phyloP scores from a whole-genome alignment of 2,329 filamentous ascomycete genomes.

The Metarhizium album region DNA sequence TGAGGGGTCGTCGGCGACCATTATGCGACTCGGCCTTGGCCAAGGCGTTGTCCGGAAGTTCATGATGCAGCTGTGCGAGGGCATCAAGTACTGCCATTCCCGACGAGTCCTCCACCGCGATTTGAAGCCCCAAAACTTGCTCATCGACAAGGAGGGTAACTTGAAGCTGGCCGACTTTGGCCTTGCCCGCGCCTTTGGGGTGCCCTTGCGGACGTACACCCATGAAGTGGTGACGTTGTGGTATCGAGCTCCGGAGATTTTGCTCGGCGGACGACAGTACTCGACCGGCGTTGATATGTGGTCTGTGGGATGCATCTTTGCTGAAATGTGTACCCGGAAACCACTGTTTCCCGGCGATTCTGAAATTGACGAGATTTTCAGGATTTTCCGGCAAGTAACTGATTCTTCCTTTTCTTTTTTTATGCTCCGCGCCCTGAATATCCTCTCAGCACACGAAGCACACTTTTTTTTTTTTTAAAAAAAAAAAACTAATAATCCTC shows the following conservation, averaged over 20 bases:
- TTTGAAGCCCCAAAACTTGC: conserved; percentile 80
- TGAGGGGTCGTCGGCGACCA: conserved; percentile 55
- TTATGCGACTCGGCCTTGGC: conserved; percentile 61
- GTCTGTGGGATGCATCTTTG: conserved; percentile 90
- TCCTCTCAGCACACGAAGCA: neutral
- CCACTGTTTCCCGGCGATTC: conserved; percentile 87
- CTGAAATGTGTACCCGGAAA: conserved; percentile 92
- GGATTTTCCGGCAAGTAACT: conserved; percentile 56
- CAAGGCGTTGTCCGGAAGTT: conserved; percentile 84
- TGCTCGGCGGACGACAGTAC: conserved; percentile 83
- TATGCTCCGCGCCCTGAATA: neutral
- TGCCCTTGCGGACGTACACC: conserved; percentile 82
- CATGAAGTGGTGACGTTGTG: conserved; percentile 92
- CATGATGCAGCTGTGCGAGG: conserved; percentile 78
- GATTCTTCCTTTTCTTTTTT: neutral
- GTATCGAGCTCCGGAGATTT: conserved; percentile 85
- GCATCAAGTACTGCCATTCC: conserved; percentile 79
- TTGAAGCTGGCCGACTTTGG: conserved; percentile 87
- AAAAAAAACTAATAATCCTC: neutral
- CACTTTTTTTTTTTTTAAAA: neutral
- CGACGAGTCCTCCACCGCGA: conserved; percentile 82
- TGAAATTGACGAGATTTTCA: conserved; percentile 39
- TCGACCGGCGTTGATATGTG: conserved; percentile 94
- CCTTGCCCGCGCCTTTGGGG: conserved; percentile 80
- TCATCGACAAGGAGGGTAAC: conserved; percentile 80